Evolutionary conservation across 2,329 filamentous ascomycete genomes (phyloP), one percentile per base, ranked within the genome.

Genomic region (Calonectria montana): DNA sequence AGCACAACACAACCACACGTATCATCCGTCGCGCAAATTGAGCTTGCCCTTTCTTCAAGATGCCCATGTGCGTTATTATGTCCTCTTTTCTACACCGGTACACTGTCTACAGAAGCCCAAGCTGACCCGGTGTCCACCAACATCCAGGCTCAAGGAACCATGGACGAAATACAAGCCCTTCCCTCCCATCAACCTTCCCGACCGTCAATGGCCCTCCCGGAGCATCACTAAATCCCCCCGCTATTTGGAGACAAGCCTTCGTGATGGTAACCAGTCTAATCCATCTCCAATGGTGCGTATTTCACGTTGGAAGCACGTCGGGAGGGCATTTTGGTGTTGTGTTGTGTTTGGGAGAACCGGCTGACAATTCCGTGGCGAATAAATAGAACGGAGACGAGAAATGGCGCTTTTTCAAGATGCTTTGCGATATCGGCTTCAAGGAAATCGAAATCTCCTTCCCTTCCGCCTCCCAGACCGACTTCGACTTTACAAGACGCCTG

Each of bases 391-490:
- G 95, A 77, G 94, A 98, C 61, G 95, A 98, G 88, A 98, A 98
- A 86, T 97, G 94, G 91, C 88, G 89, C 73, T 98, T 96, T 88
- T 98, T 98, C 88, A 92, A 96, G 85, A 97, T 97, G 95, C 91
- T 98, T 66, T 91, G 93, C 80, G 92, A 96, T 73, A 89, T 98
- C 62, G 96, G 97, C 78, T 98, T 97, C 89, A 98, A 98, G 86
- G 96, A 98, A 86, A 98, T 98, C 76, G 96, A 98, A 83, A 93
- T 98, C 23, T 97, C 96, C 5, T 98, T 98, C 85, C 96, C 96
- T 62, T 97, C 95, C 0, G 95, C 96, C 16, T 98, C 95, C 45
- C 93, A 97, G 82, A 98, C 94, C 80, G 97, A 98, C 86, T 98
- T 96, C 87, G 94, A 98, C 87, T 98, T 98, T 82, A 98, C 95